Evolutionary conservation across 208 protist genomes (phyloP), one percentile per base, ranked within the genome.

Genomic region (Leishmania braziliensis): DNA sequence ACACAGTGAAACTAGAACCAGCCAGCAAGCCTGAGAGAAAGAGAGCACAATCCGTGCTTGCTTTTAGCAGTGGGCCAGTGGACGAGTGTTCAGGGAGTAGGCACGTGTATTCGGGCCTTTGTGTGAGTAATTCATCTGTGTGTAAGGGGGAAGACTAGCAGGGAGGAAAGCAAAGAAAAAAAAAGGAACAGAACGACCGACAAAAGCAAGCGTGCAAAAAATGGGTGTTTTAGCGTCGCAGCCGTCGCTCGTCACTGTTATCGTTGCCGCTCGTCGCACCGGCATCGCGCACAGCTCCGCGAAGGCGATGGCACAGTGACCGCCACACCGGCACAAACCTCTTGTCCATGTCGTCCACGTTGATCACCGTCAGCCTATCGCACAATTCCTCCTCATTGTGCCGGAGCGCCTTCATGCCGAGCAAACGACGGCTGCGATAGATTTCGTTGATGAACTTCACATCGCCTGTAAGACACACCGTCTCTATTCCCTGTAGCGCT

Each of bases 301-400:
- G 66, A 43, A 94, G 83, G 5, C 77, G 80, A 33, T 77, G 65
- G 18, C 76, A 82, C 58, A 97, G 76, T 5, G 65, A 82, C 23
- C 82, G 20, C 94, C 94, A 97, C 36, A 97, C 92, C 36, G 94
- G 92, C 39, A 95, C 77, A 70, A 97, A 95, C 5, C 90, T 83
- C 87, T 95, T 95, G 16, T 86, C 90, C 62, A 89, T 72, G 43
- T 86, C 86, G 20, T 80, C 39, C 68, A 92, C 91, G 75, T 95
- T 89, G 43, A 97, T 89, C 18, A 94, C 78, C 5, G 84, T 88
- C 29, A 95, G 74, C 0, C 85, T 82, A n/a, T 86, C 88, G 0
- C 75, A 62, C 43, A 85, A 39, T 1, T 88, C 78, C 46, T 79
- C 76, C 51, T 87, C 76, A 65, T 84, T 81, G n/a, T 90, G 76